phyloP scores from a whole-genome alignment of 768 basidiomycete species.

The Agaricus bisporus region DNA sequence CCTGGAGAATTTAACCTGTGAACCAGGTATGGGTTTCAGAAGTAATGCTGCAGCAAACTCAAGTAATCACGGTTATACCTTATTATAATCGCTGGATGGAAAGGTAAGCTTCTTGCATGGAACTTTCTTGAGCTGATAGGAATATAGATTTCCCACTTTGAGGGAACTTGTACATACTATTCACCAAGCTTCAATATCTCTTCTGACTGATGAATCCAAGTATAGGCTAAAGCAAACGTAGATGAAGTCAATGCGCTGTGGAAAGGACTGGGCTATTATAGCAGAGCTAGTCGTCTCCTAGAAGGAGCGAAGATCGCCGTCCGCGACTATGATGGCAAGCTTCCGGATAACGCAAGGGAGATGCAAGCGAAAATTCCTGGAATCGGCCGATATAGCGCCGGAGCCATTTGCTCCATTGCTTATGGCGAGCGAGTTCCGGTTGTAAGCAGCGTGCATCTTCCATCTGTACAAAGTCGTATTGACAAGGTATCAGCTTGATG shows the following conservation, averaged over 20 bases:
- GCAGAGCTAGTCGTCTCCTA: constrained; percentile 76
- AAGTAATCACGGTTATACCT: constrained; percentile 88
- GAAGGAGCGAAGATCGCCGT: constrained; percentile 80
- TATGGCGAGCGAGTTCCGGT: constrained; percentile 81
- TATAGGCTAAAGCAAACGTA: constrained; percentile 59
- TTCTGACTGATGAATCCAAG: constrained; percentile 12
- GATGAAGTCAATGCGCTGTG: constrained; percentile 86
- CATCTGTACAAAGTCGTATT: not conserved
- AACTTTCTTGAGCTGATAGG: constrained; percentile 9
- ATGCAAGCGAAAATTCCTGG: constrained; percentile 84
- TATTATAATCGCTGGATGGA: constrained; percentile 90
- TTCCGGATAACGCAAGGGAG: constrained; percentile 76
- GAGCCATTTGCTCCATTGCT: constrained; percentile 81
- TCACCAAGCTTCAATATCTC: constrained; percentile 11
- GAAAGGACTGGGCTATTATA: constrained; percentile 92
- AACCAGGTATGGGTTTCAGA: constrained; percentile 82
- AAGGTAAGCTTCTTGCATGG: constrained; percentile 35
- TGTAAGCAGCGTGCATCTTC: constrained; percentile 42
- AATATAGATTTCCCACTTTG: constrained; percentile 74
- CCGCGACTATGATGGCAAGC: constrained; percentile 52
- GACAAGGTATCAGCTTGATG: constrained; percentile 58
- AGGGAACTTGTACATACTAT: constrained; percentile 52
- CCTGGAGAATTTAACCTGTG: not conserved
- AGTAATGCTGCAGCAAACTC: constrained; percentile 96
- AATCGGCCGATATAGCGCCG: constrained; percentile 85